Evolutionary conservation across 2,329 filamentous ascomycete genomes (phyloP).

Genomic region (Helminthosporium solani): DNA sequence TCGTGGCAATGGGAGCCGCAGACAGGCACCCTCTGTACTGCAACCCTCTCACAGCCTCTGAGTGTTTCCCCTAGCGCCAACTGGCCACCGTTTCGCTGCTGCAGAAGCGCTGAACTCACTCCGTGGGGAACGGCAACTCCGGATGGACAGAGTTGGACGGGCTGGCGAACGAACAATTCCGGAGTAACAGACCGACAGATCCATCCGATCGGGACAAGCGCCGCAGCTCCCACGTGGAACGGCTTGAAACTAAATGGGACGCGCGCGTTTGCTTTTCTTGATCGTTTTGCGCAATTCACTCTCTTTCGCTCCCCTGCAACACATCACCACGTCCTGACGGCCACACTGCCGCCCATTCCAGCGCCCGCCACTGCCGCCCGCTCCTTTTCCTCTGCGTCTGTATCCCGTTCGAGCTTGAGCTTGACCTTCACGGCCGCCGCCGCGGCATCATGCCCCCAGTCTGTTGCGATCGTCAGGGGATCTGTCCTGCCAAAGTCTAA

Average conservation of each 20-base stretch:
- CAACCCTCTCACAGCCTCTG: neutral
- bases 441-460: neutral
- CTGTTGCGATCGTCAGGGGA: conserved; percentile 14
- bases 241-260: conserved; percentile 15
- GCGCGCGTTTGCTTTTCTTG: conserved; percentile 24
- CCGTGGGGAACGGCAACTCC: conserved; percentile 4
- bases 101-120: conserved; percentile 1
- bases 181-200: conserved; percentile 12
- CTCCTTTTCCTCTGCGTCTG: neutral
- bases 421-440: neutral
- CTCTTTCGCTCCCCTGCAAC: conserved; percentile 16
- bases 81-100: conserved; percentile 5
- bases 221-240: conserved; percentile 35
- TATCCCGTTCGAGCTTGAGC: conserved; percentile 1
- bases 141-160: conserved; percentile 4
- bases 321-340: neutral
- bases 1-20: conserved; percentile 1
- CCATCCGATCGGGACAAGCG: conserved; percentile 12
- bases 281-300: conserved; percentile 26
- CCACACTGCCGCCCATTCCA: neutral
- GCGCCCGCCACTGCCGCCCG: neutral
- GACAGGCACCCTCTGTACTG: conserved; percentile 3
- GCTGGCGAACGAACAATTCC: conserved; percentile 17
- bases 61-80: conserved; percentile 1
- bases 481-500: conserved; percentile 19